phyloP scores from a whole-genome alignment of 2,329 filamentous ascomycete genomes.

The Grosmannia clavigera region DNA sequence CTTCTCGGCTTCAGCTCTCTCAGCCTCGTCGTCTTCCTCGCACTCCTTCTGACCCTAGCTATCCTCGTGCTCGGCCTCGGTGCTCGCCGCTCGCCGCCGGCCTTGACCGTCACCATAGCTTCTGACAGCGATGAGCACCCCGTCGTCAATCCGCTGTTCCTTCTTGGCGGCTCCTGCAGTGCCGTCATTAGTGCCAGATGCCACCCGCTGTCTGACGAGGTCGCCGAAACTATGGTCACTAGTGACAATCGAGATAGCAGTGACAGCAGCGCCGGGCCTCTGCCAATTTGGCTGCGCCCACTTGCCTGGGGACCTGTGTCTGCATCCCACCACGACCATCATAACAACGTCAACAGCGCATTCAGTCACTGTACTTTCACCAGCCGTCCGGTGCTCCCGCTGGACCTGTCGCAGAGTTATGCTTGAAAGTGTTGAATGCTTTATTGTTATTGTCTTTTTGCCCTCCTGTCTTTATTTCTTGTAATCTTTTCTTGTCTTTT shows the following conservation, averaged over 20 bases:
- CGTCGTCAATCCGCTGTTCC: conserved; percentile 33
- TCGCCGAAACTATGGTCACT: conserved; percentile 8
- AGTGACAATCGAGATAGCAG: not conserved
- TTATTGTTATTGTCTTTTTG: not conserved
- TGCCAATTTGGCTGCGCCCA: conserved; percentile 21
- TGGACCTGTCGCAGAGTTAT: conserved; percentile 26
- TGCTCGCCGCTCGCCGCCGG: conserved; percentile 24
- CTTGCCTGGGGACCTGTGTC: conserved; percentile 34
- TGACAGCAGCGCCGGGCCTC: conserved; percentile 12
- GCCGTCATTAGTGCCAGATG: conserved; percentile 39
- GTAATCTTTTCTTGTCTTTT: not conserved
- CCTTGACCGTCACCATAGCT: conserved; percentile 12
- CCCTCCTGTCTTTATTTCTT: not conserved
- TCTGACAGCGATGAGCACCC: too few species aligned
- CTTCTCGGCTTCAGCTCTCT: conserved; percentile 30
- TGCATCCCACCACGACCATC: conserved; percentile 15
- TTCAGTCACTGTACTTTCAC: conserved; percentile 34
- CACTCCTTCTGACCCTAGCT: conserved; percentile 24
- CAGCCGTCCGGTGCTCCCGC: conserved; percentile 19
- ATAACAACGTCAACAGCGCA: conserved; percentile 1
- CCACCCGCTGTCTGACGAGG: conserved; percentile 23
- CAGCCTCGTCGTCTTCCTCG: conserved; percentile 29
- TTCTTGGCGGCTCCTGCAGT: conserved; percentile 35
- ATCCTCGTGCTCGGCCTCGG: conserved; percentile 25
- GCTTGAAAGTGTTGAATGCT: conserved; percentile 15